phyloP scores from a whole-genome alignment of 306 rosid species.

The Cucumis sativus region DNA sequence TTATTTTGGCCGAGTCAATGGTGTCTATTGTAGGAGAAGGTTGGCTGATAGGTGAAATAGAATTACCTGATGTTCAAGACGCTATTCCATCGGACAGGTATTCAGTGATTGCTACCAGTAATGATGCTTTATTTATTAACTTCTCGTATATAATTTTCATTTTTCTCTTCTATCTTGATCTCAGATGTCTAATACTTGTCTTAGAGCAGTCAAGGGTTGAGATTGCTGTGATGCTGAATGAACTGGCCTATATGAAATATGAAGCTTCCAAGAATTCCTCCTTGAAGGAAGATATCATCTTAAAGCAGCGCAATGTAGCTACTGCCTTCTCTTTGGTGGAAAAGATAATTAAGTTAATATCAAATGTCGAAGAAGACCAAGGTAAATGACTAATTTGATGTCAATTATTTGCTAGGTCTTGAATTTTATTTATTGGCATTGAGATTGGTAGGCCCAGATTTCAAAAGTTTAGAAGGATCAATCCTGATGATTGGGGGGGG shows the following conservation, averaged over 20 bases:
- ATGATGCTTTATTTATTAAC: background rate
- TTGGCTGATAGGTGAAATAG: slow-evolving; percentile 55
- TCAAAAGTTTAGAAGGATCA: background rate
- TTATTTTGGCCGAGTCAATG: slow-evolving; percentile 76
- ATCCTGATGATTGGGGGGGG: too few species aligned
- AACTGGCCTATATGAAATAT: slow-evolving; percentile 73
- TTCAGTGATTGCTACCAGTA: slow-evolving; percentile 5
- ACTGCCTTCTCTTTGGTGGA: slow-evolving; percentile 76
- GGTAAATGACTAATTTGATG: slow-evolving; percentile 27
- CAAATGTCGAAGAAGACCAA: slow-evolving; percentile 45
- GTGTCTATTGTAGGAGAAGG: slow-evolving; percentile 48
- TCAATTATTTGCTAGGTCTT: background rate
- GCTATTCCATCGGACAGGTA: slow-evolving; percentile 64
- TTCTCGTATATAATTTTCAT: background rate
- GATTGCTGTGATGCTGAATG: slow-evolving; percentile 83
- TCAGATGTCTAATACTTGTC: slow-evolving; percentile 84
- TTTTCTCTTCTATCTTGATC: background rate
- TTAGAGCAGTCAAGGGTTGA: slow-evolving; percentile 92
- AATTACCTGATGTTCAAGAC: slow-evolving; percentile 28
- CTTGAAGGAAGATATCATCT: slow-evolving; percentile 35
- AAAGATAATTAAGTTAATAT: slow-evolving; percentile 64
- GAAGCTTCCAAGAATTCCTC: slow-evolving; percentile 60
- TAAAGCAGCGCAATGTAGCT: slow-evolving; percentile 57
- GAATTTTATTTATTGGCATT: background rate
- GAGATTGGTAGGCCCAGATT: background rate